A percentile compares a stretch with the other conserved stretches of the same genome.
Evolutionary conservation across 202 grass and related monocot species (phyloP).

Genomic region (Bolboschoenoplectus hybrid): DNA sequence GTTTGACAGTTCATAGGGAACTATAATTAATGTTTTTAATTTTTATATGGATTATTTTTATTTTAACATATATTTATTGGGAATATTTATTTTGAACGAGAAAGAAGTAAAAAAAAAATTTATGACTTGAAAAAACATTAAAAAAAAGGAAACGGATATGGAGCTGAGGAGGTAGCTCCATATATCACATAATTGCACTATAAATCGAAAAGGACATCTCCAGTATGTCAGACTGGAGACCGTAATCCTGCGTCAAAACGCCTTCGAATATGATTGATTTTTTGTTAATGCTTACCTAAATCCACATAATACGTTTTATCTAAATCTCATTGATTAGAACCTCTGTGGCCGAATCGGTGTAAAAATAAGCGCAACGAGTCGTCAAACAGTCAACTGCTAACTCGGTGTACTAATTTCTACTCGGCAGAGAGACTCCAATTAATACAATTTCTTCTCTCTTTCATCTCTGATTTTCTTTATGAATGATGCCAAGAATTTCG

Average conservation of each 20-base stretch:
- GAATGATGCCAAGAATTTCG: conserved; percentile 26
- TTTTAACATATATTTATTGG: neutral
- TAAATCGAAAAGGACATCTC: neutral
- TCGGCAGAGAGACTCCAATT: no score
- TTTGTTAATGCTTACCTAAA: conserved; percentile 21
- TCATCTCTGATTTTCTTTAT: conserved; percentile 21
- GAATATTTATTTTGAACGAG: neutral
- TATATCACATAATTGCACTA: neutral
- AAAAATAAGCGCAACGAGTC: neutral
- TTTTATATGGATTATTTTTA: neutral
- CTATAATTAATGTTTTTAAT: neutral
- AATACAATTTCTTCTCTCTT: neutral
- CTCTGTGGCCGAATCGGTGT: neutral
- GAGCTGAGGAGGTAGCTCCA: neutral
- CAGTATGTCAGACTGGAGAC: neutral
- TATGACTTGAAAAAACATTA: neutral
- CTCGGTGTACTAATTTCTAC: neutral
- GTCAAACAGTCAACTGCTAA: neutral
- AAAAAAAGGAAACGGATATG: neutral
- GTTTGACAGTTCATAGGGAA: no score
- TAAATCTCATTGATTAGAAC: neutral
- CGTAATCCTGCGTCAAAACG: neutral
- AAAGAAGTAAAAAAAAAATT: neutral
- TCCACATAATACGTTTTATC: neutral
- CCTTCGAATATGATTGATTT: conserved; percentile 4